phyloP scores from a whole-genome alignment of 306 rosid species.

The Acacia melanoxylon region DNA sequence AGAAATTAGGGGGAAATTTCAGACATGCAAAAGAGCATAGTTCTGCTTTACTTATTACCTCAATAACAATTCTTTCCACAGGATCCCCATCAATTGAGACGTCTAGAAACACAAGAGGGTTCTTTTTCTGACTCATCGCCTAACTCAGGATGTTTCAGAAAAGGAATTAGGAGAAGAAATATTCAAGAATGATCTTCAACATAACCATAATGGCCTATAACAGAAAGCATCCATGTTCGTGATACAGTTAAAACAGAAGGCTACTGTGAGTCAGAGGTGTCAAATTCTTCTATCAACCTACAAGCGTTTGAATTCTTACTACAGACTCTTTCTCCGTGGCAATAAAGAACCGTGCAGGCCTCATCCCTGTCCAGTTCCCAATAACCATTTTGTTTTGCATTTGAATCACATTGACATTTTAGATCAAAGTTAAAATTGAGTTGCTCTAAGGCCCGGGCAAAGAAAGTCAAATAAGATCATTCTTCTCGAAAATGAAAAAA shows the following conservation, averaged over 20 bases:
- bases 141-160: constrained; percentile 27
- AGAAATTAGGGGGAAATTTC: constrained; percentile 11
- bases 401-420: not conserved
- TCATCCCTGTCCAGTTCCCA: constrained; percentile 15
- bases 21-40: not conserved
- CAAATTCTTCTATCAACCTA: not conserved
- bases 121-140: constrained; percentile 68
- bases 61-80: constrained; percentile 59
- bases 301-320: not conserved
- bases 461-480: not conserved
- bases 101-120: constrained; percentile 76
- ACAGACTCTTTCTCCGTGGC: not conserved
- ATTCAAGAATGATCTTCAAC: constrained; percentile 22
- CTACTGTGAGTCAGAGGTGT: not conserved
- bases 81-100: constrained; percentile 75
- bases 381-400: not conserved
- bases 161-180: not conserved
- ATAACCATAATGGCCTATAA: not conserved
- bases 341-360: not conserved
- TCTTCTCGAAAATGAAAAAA: not conserved
- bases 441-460: not conserved
- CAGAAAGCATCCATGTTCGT: not conserved
- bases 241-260: constrained; percentile 20
- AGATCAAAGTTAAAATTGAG: not conserved
- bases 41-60: constrained; percentile 49